Evolutionary conservation across 257 asterid genomes (phyloP), one percentile per base, ranked within the genome.

Genomic region (Dorcoceras hygrometricum): DNA sequence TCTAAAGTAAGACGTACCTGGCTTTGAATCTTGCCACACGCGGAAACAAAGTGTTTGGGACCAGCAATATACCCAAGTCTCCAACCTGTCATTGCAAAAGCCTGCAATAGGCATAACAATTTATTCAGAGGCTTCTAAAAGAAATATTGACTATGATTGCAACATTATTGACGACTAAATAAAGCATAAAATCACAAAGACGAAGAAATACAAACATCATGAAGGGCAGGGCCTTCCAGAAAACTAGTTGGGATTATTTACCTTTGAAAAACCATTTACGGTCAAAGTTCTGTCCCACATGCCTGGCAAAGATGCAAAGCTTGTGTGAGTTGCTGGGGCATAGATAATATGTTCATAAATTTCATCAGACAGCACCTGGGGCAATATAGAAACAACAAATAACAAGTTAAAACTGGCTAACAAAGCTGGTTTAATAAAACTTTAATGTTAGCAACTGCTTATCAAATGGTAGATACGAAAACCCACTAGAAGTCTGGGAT

Each of bases 81-180:
- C 98, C 98, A 91, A 57, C 98, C 98, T 63, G 98, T 91, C 98
- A 91, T 91, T 57, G 96, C 96, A 64, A 89, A 91, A 63, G 98
- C 95, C 98, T 91, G 61, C 27, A 16, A 76, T 69, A 24, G 39
- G 36, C 68, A 71, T 56, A 63, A 54, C 16, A 62, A 63, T 32
- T 56, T 65, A 59, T 43, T 58, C 61, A 28, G 68, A 34, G 39
- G 6, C 5, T 39, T 39, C 64, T 55, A 22, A 39, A n/a, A 36
- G 10, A 39, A 8, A n/a, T 39, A 39, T 39, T 39, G 11, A 39
- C 0, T 39, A n/a, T 39, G 43, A 76, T 56, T 10, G 59, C 56
- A 55, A 18, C 59, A 58, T 50, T n/a, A 39, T 12, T 39, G 50
- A 39, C 12, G 50, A 59, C 8, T 7, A 28, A 16, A 24, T 26